phyloP scores from a whole-genome alignment of 208 protist species.

The Leishmania amazonensis region DNA sequence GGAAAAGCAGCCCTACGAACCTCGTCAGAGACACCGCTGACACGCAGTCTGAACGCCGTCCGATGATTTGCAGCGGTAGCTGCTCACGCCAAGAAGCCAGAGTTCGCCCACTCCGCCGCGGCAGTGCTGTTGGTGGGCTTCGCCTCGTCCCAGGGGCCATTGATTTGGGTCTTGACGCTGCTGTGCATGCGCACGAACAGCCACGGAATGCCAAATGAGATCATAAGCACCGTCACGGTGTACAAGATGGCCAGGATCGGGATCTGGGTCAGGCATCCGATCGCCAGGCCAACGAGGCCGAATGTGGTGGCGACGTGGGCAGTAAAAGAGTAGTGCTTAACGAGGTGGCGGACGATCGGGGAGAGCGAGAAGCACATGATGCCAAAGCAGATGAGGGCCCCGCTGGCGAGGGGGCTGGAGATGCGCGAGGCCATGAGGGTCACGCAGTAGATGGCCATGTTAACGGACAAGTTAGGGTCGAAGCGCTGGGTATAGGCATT shows the following conservation, averaged over 20 bases:
- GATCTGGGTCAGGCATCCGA: slow-evolving; percentile 59
- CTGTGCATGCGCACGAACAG: slow-evolving; percentile 80
- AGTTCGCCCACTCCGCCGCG: slow-evolving; percentile 91
- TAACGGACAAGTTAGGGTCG: slow-evolving; percentile 73
- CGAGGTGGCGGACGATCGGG: slow-evolving; percentile 71
- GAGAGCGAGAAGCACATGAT: slow-evolving; percentile 86
- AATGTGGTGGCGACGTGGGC: slow-evolving; percentile 74
- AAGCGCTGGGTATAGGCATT: slow-evolving; percentile 74
- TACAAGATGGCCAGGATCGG: slow-evolving; percentile 67
- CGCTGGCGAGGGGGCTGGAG: slow-evolving; percentile 55
- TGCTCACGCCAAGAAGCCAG: slow-evolving; percentile 62
- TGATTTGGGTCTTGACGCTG: slow-evolving; percentile 88
- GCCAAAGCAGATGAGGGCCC: slow-evolving; percentile 83
- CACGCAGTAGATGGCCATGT: slow-evolving; percentile 81
- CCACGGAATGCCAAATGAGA: slow-evolving; percentile 80
- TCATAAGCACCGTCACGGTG: slow-evolving; percentile 43
- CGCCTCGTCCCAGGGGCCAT: slow-evolving; percentile 92
- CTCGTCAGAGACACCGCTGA: neutral
- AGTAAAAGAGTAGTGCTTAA: slow-evolving; percentile 59
- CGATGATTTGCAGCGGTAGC: neutral
- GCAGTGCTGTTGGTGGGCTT: slow-evolving; percentile 92
- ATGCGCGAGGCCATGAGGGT: slow-evolving; percentile 90
- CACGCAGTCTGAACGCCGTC: neutral
- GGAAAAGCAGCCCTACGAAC: neutral
- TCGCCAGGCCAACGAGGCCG: slow-evolving; percentile 56